These are phyloP conservation scores for Talaromyces sp. DNA, from an alignment of 2,329 filamentous ascomycete genomes.

Conservation along the genomic window DNA sequence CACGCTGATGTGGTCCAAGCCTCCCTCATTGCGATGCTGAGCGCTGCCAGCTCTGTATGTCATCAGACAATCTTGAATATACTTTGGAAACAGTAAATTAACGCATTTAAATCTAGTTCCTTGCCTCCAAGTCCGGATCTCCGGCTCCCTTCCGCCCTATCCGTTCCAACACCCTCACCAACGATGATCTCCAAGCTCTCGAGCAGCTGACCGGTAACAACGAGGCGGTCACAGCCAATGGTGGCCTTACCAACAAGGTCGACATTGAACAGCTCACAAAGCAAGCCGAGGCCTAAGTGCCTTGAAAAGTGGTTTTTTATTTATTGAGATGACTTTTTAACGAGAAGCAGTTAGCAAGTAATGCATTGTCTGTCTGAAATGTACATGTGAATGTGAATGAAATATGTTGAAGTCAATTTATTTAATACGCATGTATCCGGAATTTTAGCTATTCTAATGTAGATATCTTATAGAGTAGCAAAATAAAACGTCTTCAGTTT, in stretches of 20 bases:
- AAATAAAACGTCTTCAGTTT: too few species aligned
- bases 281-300: constrained; percentile 38
- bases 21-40: constrained; percentile 81
- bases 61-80: background rate
- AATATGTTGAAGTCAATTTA: background rate
- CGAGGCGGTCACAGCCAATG: constrained; percentile 26
- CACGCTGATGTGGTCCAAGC: constrained; percentile 92
- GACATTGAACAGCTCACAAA: constrained; percentile 43
- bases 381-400: background rate
- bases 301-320: constrained; percentile 16
- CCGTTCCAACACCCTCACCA: constrained; percentile 55
- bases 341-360: constrained; percentile 10
- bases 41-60: constrained; percentile 81
- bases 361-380: constrained; percentile 11
- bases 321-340: constrained; percentile 2
- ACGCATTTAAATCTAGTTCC: constrained; percentile 59
- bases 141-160: constrained; percentile 65
- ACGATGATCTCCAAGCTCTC: constrained; percentile 48
- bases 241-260: constrained; percentile 34
- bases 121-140: constrained; percentile 69
- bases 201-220: constrained; percentile 40
- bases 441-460: too few species aligned
- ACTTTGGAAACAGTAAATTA: background rate
- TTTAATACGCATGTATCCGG: background rate
- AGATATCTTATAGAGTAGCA: too few species aligned